Evolutionary conservation across 257 asterid species (phyloP).

Genomic region (Salvia splendens): DNA sequence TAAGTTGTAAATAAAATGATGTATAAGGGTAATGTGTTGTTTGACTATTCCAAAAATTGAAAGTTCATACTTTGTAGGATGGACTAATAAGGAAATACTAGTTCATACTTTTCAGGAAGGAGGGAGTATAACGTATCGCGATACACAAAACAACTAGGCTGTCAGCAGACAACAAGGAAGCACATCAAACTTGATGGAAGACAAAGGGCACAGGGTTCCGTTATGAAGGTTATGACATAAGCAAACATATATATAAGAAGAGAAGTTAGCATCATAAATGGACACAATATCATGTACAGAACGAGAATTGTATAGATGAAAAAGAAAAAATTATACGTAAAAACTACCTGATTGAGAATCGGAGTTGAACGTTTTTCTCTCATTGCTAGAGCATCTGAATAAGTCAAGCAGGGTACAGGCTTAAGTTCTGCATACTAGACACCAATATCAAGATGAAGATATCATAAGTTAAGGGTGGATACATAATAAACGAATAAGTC

Average conservation of each 20-base stretch:
- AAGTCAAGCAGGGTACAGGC: constrained; percentile 95
- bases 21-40: no score
- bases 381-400: constrained; percentile 70
- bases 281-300: not conserved
- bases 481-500: constrained; percentile 2
- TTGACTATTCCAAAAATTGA: no score
- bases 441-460: constrained; percentile 22
- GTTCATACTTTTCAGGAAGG: no score
- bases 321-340: constrained; percentile 23
- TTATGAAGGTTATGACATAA: no score
- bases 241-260: not conserved
- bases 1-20: no score
- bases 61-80: no score
- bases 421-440: constrained; percentile 97
- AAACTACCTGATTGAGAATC: constrained; percentile 78
- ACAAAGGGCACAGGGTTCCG: not conserved
- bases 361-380: constrained; percentile 93
- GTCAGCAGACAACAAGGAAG: not conserved
- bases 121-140: not conserved
- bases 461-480: constrained; percentile 14
- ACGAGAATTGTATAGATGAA: not conserved
- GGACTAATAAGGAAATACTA: no score
- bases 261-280: constrained; percentile 4
- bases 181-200: not conserved
- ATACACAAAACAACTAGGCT: not conserved